These are phyloP conservation scores for Coniosporium apollinis DNA, from an alignment of 495 filamentous ascomycete species.

Conservation along the genomic window DNA sequence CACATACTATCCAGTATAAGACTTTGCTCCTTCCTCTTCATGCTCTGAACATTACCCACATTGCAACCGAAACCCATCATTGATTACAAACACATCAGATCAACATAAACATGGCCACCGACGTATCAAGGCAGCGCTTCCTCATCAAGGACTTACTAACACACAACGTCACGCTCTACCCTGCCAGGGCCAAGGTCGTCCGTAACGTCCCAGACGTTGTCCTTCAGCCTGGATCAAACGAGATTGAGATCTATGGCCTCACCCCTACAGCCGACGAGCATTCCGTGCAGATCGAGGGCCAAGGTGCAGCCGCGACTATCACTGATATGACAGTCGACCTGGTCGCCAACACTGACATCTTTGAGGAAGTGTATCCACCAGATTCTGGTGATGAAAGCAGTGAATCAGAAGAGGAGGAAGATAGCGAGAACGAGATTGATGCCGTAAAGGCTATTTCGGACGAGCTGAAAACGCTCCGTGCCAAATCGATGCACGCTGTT, in stretches of 20 bases:
- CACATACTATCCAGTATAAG: too few relatives aligned
- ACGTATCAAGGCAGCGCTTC: too few relatives aligned
- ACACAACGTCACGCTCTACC: constrained; percentile 47
- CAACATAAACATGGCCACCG: too few relatives aligned
- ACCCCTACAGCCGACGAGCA: constrained; percentile 45
- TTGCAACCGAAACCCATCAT: too few relatives aligned
- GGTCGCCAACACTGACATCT: constrained; percentile 41
- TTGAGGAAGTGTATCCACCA: constrained; percentile 37
- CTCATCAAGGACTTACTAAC: too few relatives aligned
- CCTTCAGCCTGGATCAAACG: constrained; percentile 42
- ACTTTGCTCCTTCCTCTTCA: too few relatives aligned
- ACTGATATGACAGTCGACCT: constrained; percentile 48
- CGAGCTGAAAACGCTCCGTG: constrained; percentile 9
- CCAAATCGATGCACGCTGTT: constrained; percentile 14
- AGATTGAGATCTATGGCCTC: constrained; percentile 48
- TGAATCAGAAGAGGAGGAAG: too few relatives aligned
- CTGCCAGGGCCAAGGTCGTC: constrained; percentile 41
- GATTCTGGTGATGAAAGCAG: constrained; percentile 25
- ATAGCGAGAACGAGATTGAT: too few relatives aligned
- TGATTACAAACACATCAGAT: too few relatives aligned
- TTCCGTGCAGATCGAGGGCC: constrained; percentile 56
- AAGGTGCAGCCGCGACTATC: constrained; percentile 42
- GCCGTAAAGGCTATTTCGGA: too few relatives aligned
- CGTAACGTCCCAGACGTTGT: constrained; percentile 44
- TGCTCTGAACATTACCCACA: too few relatives aligned